Conservation (phyloP, 352 stramenopile genomes). For the Phytophthora chlamydospora region DNA sequence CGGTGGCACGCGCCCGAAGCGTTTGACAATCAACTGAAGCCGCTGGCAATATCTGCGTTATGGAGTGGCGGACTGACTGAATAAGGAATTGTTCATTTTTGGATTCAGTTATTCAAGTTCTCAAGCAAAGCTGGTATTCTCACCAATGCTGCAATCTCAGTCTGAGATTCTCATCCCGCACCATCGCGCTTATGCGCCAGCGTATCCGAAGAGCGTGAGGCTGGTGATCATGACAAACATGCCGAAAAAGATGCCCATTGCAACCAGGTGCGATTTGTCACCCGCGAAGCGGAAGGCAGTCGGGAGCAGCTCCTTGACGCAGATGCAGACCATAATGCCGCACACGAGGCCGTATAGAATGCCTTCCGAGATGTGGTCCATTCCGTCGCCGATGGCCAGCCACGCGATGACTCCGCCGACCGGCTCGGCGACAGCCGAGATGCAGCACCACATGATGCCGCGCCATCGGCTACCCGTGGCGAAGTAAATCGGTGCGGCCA, state of each 20-base stretch:
- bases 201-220: slow-evolving; percentile 82
- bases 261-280: slow-evolving; percentile 72
- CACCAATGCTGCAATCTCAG: no score
- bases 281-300: slow-evolving; percentile 87
- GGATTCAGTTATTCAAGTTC: not conserved
- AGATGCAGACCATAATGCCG: slow-evolving; percentile 95
- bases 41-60: no score
- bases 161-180: not conserved
- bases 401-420: slow-evolving; percentile 90
- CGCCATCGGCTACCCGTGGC: slow-evolving; percentile 92
- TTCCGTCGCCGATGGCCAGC: slow-evolving; percentile 69
- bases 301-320: slow-evolving; percentile 86
- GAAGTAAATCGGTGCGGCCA: slow-evolving; percentile 97
- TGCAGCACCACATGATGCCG: slow-evolving; percentile 90
- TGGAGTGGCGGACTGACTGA: no score
- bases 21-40: no score
- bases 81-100: not conserved
- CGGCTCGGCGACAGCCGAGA: slow-evolving; percentile 91
- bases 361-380: slow-evolving; percentile 68
- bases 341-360: slow-evolving; percentile 91
- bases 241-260: slow-evolving; percentile 71
- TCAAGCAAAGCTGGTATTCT: no score
- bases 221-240: slow-evolving; percentile 88
- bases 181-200: slow-evolving; percentile 32
- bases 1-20: no score